Evolutionary conservation across 2,329 filamentous ascomycete genomes (phyloP), one percentile per base, ranked within the genome.

Genomic region (Cercospora sp.): DNA sequence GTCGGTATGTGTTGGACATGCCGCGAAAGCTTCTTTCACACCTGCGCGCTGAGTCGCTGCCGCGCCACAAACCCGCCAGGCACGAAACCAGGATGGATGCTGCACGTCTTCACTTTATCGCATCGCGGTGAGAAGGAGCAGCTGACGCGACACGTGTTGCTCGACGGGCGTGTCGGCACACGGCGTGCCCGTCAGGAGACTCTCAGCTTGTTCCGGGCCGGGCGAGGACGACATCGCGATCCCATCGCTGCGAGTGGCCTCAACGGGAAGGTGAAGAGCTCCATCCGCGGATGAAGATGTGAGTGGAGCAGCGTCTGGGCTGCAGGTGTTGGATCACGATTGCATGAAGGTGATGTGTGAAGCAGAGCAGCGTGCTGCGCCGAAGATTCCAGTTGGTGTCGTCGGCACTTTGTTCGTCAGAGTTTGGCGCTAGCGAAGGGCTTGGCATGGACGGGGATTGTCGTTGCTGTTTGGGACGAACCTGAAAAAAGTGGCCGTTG

Each of bases 401-500:
- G 33, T 40, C 33, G 33, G 33, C 33, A 40, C 33, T 40, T 40
- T 7, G 45, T 53, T 53, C 48, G 48, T 26, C 48, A 13, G 48
- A 53, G 48, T 53, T 53, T 26, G 48, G 48, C 48, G 48, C 48
- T 53, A n/a, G 23, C 8, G 18, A n/a, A 6, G 3, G 48, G 45
- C 45, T 45, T 63, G 60, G 60, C 60, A 36, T 3, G 5, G 48
- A 55, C 23, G 3, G 42, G 60, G 23, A 40, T 60, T 36, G 60
- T 28, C 33, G 59, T n/a, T 51, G 23, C 23, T 16, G 60, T 62
- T 48, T 62, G 60, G 28, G 20, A 30, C 40, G 36, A 62, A 48
- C 36, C 42, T 40, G 36, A 53, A 40, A 63, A 63, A 63, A 63
- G 61, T 57, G 61, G 60, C n/a, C 16, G 40, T 62, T 55, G 61